A percentile compares a stretch with the other conserved stretches of the same genome.
Evolutionary conservation across 768 basidiomycete species (phyloP).

Genomic region (Amanita exitialis): DNA sequence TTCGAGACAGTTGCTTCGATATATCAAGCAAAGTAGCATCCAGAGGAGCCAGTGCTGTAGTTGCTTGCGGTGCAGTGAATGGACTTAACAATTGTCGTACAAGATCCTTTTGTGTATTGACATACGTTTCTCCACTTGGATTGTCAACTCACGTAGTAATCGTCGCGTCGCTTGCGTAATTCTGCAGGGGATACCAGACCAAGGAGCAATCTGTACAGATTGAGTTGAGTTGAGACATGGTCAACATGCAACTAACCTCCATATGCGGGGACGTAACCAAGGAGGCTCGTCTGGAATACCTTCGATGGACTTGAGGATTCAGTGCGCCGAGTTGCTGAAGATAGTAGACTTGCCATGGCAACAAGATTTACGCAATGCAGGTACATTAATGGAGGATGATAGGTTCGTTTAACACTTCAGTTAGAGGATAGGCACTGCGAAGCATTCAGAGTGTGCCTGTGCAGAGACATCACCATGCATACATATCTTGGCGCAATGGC

Average conservation of each 20-base stretch:
- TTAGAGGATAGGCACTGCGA: slow-evolving; percentile 42
- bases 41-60: slow-evolving; percentile 23
- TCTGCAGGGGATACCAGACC: slow-evolving; percentile 51
- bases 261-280: slow-evolving; percentile 69
- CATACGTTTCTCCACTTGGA: not conserved
- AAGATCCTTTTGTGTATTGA: slow-evolving; percentile 42
- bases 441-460: slow-evolving; percentile 4
- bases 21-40: slow-evolving; percentile 41
- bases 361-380: slow-evolving; percentile 46
- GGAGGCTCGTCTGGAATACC: slow-evolving; percentile 67
- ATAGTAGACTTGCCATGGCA: slow-evolving; percentile 37
- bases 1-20: slow-evolving; percentile 44
- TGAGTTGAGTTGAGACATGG: not conserved
- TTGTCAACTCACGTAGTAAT: slow-evolving; percentile 53
- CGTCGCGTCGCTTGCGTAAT: slow-evolving; percentile 48
- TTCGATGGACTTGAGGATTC: slow-evolving; percentile 17
- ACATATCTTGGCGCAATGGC: slow-evolving; percentile 54
- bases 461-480: slow-evolving; percentile 13
- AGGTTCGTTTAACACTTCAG: slow-evolving; percentile 45
- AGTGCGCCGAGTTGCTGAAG: not conserved
- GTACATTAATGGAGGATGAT: slow-evolving; percentile 44
- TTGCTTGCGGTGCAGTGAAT: slow-evolving; percentile 34
- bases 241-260: slow-evolving; percentile 45
- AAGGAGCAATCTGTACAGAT: slow-evolving; percentile 42
- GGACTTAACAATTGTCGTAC: slow-evolving; percentile 53